phyloP scores from a whole-genome alignment of 2,329 filamentous ascomycete species.

The Dactylonectria estremocensis region DNA sequence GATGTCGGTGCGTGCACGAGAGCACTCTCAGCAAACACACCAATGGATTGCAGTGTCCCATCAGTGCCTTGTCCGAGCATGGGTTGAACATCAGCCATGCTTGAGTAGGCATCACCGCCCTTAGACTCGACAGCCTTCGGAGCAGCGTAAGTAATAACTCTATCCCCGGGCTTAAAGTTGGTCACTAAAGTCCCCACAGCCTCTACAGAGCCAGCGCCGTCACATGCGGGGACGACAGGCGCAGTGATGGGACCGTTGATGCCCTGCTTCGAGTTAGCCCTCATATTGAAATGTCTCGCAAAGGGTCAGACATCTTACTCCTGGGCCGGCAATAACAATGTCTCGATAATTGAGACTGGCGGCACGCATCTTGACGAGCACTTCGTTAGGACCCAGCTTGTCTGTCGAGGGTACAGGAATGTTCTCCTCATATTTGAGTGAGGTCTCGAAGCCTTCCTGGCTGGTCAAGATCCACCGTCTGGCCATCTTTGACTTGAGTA shows the following conservation, averaged over 20 bases:
- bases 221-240: slow-evolving; percentile 53
- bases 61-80: slow-evolving; percentile 72
- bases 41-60: slow-evolving; percentile 72
- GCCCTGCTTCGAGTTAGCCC: slow-evolving; percentile 30
- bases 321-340: slow-evolving; percentile 57
- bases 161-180: slow-evolving; percentile 65
- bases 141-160: slow-evolving; percentile 66
- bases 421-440: slow-evolving; percentile 52
- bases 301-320: slow-evolving; percentile 42
- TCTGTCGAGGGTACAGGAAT: slow-evolving; percentile 25
- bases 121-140: slow-evolving; percentile 29
- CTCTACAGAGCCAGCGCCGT: slow-evolving; percentile 61
- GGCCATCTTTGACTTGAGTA: slow-evolving; percentile 40
- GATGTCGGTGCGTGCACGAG: slow-evolving; percentile 67
- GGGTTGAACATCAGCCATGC: slow-evolving; percentile 51
- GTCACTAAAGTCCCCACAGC: slow-evolving; percentile 67
- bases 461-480: slow-evolving; percentile 52
- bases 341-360: slow-evolving; percentile 67
- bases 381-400: slow-evolving; percentile 69
- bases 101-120: slow-evolving; percentile 46
- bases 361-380: slow-evolving; percentile 71
- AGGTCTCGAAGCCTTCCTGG: slow-evolving; percentile 54
- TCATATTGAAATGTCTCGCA: not conserved
- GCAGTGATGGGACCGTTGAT: slow-evolving; percentile 44
- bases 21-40: slow-evolving; percentile 69